Base-by-base conservation (phyloP, 345 rosid genomes). In the Eutrema japonicum region DNA sequence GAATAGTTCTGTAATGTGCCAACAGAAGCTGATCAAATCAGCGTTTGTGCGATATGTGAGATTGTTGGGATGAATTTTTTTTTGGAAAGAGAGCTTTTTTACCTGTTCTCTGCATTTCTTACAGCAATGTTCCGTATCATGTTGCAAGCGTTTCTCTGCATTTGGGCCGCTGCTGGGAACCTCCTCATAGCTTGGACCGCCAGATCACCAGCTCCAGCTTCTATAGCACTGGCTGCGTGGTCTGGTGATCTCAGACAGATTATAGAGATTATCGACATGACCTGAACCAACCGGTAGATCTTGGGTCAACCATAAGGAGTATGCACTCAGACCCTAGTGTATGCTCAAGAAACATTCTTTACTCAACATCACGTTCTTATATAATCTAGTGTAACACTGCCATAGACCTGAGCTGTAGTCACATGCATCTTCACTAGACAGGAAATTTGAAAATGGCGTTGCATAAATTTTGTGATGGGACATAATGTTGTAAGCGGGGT, bases 201-300 rank as follows among this genome's bases (percentile, higher is more conserved):
- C 64, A 88, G 79, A 66, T 94, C 97, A 57, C 97, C 98, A 8
- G 96, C 96, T 73, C 98, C 98, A 4, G 96, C 93, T 84, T 89
- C 97, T 57, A 89, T 79, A 29, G 99, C 97, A 50, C 84, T 76
- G 66, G 89, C 83, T 69, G 96, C 96, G 70, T 87, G 91, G 26
- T 88, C 92, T 5, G 97, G 92, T 64, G 92, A 87, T 80, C 99
- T 88, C 80, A 95, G 79, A 78, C 87, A 95, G 72, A 95, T 85
- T 42, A 90, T 85, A 32, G 90, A 80, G 32, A 95, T 81, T 64
- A 88, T 57, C 11, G 85, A 65, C 96, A 95, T 90, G 13, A 90
- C 96, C 99, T 92, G 77, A 68, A 80, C 59, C 53, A 40, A 10
- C 43, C n/a, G 6, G 6, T 45, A 66, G 29, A 40, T 51, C 9